A percentile compares a stretch with the other conserved stretches of the same genome.
Evolutionary conservation across 2,329 filamentous ascomycete genomes (phyloP).

Genomic region (Sporothrix schenckii): DNA sequence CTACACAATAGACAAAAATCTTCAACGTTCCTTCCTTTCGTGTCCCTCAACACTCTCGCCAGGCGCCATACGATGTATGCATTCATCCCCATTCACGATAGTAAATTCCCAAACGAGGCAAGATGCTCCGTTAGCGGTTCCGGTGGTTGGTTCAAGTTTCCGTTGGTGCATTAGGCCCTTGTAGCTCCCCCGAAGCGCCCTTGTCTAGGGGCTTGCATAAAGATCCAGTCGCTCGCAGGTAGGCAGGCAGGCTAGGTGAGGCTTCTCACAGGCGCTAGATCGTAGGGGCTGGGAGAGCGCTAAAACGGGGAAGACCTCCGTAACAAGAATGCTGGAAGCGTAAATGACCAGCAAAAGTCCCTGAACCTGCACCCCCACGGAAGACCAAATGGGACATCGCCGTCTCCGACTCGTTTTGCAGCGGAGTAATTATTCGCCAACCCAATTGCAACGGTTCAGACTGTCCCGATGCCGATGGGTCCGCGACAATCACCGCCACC

Average conservation of each 20-base stretch:
- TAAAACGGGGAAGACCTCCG: slow-evolving; percentile 25
- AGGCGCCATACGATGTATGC: not conserved
- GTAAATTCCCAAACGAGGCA: slow-evolving; percentile 20
- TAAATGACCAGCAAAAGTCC: not conserved
- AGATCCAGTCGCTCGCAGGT: not conserved
- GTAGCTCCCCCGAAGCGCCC: not conserved
- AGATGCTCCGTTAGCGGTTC: slow-evolving; percentile 21
- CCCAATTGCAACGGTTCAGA: not conserved
- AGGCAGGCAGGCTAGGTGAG: not conserved
- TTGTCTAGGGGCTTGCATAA: not conserved
- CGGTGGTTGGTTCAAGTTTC: slow-evolving; percentile 1
- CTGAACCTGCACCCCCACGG: not conserved
- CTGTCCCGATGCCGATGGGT: not conserved
- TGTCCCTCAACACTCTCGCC: not conserved
- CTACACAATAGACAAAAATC: not conserved
- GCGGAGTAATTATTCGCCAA: not conserved
- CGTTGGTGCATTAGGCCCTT: slow-evolving; percentile 23
- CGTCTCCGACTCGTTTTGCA: not conserved
- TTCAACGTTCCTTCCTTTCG: slow-evolving; percentile 1
- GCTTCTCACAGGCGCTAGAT: slow-evolving; percentile 15
- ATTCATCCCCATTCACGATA: slow-evolving; percentile 8
- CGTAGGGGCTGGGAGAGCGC: not conserved
- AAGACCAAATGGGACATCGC: slow-evolving; percentile 5
- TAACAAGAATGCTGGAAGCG: not conserved
- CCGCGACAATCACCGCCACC: not conserved